Percentiles rank a stretch among this genome's conserved stretches.
Conservation (phyloP, 2,329 filamentous ascomycete species). For the Penicillium sp. region DNA sequence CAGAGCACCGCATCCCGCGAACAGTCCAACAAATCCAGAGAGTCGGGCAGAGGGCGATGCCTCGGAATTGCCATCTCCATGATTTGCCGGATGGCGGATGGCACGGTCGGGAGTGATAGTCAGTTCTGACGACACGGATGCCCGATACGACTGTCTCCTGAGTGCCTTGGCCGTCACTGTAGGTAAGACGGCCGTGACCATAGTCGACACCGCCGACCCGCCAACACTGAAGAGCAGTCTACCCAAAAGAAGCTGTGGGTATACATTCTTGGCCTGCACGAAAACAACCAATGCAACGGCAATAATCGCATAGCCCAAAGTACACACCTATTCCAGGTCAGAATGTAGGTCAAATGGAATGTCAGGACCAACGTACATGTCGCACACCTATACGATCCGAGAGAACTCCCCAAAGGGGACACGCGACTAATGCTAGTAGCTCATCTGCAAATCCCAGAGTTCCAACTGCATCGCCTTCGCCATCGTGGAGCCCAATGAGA, state of each 20-base stretch:
- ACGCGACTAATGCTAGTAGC: constrained; percentile 48
- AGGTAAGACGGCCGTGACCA: constrained; percentile 94
- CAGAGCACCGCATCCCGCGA: constrained; percentile 87
- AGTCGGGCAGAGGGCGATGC: constrained; percentile 59
- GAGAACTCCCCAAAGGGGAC: constrained; percentile 50
- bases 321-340: constrained; percentile 46
- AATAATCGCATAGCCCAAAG: constrained; percentile 78
- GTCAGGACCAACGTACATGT: constrained; percentile 35
- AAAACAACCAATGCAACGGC: constrained; percentile 74
- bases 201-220: constrained; percentile 90
- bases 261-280: constrained; percentile 82
- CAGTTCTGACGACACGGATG: constrained; percentile 58
- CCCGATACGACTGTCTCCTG: constrained; percentile 45
- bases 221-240: constrained; percentile 86
- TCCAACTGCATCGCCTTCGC: constrained; percentile 61
- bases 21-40: constrained; percentile 86
- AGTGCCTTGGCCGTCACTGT: constrained; percentile 54
- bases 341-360: constrained; percentile 1
- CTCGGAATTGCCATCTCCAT: constrained; percentile 7
- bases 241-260: constrained; percentile 81
- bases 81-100: constrained; percentile 10
- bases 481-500: constrained; percentile 55
- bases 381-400: constrained; percentile 51
- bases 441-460: constrained; percentile 52
- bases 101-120: constrained; percentile 57